Percentiles rank a stretch among this genome's conserved stretches.
These are phyloP conservation scores for Tirmania nivea DNA, from an alignment of 495 filamentous ascomycete genomes.

Conservation along the genomic window DNA sequence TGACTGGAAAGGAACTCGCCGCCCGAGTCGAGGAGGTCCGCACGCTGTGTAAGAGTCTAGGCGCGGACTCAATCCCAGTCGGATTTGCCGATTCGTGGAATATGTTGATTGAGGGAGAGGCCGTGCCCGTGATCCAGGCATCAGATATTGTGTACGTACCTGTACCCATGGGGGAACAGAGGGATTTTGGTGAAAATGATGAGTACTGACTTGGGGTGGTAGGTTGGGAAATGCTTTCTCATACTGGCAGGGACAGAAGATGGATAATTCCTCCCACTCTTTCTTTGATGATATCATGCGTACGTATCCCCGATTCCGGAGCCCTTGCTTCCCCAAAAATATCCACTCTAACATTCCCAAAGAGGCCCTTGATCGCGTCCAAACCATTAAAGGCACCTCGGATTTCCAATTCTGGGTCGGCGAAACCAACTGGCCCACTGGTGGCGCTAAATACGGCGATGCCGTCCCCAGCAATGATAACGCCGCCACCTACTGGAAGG, in stretches of 20 bases:
- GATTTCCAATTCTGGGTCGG: slow-evolving; percentile 50
- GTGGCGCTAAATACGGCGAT: slow-evolving; percentile 40
- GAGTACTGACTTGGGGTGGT: neutral
- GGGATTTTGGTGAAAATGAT: no score
- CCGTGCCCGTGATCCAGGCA: slow-evolving; percentile 39
- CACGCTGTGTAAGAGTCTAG: slow-evolving; percentile 31
- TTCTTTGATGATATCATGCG: slow-evolving; percentile 54
- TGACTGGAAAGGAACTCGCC: slow-evolving; percentile 41
- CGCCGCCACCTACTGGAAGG: slow-evolving; percentile 40
- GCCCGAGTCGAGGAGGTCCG: slow-evolving; percentile 41
- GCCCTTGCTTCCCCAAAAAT: neutral
- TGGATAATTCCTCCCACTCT: slow-evolving; percentile 39
- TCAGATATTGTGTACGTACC: slow-evolving; percentile 39
- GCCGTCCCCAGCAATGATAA: slow-evolving; percentile 40
- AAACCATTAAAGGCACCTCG: slow-evolving; percentile 33
- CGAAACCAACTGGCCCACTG: slow-evolving; percentile 41
- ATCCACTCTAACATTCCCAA: slow-evolving; percentile 1
- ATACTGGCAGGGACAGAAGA: slow-evolving; percentile 55
- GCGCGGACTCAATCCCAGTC: slow-evolving; percentile 22
- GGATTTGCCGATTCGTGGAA: slow-evolving; percentile 73
- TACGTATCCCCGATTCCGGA: neutral
- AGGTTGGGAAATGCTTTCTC: slow-evolving; percentile 60
- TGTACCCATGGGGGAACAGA: neutral
- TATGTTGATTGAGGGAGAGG: slow-evolving; percentile 53
- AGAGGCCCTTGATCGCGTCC: slow-evolving; percentile 46